These are phyloP conservation scores for Scenedesmus sp. DNA, from an alignment of 163 green algal species.

Conservation along the genomic window DNA sequence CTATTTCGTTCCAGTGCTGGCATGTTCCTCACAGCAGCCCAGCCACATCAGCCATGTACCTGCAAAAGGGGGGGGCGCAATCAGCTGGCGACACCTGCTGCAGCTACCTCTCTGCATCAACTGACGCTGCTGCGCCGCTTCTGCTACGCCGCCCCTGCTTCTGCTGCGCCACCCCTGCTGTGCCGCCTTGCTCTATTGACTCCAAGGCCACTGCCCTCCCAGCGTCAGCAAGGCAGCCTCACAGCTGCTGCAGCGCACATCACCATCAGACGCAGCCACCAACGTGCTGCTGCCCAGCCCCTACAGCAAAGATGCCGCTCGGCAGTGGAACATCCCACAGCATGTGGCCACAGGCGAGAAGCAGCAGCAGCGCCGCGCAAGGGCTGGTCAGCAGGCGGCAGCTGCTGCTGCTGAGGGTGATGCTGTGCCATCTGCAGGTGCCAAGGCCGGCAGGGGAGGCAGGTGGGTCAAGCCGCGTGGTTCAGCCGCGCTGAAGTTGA, in stretches of 20 bases:
- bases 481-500: too few species aligned
- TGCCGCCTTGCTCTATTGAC: too few species aligned
- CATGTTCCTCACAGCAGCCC: too few species aligned
- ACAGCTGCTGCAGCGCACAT: not conserved
- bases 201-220: not conserved
- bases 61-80: not conserved
- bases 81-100: not conserved
- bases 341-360: constrained; percentile 13
- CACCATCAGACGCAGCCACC: not conserved
- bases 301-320: not conserved
- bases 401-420: not conserved
- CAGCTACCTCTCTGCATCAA: not conserved
- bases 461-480: not conserved
- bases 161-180: not conserved
- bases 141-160: not conserved
- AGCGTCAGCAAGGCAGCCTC: not conserved
- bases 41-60: too few species aligned
- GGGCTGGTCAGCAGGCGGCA: not conserved
- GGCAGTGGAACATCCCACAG: constrained; percentile 48
- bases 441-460: not conserved
- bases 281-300: constrained; percentile 51
- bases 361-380: constrained; percentile 21
- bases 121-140: constrained; percentile 1
- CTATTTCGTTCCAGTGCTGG: not conserved
- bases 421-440: not conserved